A percentile compares a stretch with the other conserved stretches of the same genome.
Evolutionary conservation across 2,329 filamentous ascomycete species (phyloP).

Genomic region (Hypoxylon sp.): DNA sequence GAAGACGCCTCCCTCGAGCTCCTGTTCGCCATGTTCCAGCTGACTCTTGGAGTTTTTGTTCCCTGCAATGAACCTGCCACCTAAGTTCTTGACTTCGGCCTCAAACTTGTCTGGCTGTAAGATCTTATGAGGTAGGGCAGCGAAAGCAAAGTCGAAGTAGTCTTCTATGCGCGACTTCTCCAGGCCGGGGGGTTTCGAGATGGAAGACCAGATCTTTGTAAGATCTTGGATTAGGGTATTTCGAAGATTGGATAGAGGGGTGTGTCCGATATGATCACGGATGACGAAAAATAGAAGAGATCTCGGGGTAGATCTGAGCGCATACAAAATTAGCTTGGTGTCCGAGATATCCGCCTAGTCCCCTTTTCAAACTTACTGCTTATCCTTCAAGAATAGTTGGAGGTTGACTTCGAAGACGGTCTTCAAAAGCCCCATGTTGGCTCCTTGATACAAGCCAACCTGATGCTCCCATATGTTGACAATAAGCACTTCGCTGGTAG

Average conservation of each 20-base stretch:
- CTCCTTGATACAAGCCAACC: constrained; percentile 96
- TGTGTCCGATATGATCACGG: constrained; percentile 93
- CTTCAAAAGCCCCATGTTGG: constrained; percentile 98
- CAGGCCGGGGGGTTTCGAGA: constrained; percentile 91
- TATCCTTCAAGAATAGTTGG: constrained; percentile 96
- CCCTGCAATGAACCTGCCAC: constrained; percentile 85
- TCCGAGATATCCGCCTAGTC: not conserved
- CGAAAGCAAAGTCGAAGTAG: constrained; percentile 99
- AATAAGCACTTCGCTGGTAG: constrained; percentile 97
- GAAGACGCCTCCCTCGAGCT: constrained; percentile 85
- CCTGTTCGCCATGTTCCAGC: constrained; percentile 75
- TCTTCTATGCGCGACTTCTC: constrained; percentile 93
- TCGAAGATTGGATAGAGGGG: constrained; percentile 89
- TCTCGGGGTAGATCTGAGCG: constrained; percentile 80
- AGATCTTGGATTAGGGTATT: constrained; percentile 93
- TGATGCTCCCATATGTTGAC: constrained; percentile 99
- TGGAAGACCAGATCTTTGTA: constrained; percentile 89
- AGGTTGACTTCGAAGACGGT: constrained; percentile 99
- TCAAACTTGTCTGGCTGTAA: constrained; percentile 93
- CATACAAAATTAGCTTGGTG: constrained; percentile 35
- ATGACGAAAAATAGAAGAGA: constrained; percentile 99
- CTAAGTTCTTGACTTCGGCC: constrained; percentile 82
- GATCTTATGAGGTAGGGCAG: constrained; percentile 95
- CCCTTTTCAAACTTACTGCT: constrained; percentile 73
- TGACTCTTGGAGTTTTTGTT: constrained; percentile 77